Evolutionary conservation across 352 stramenopile genomes (phyloP), one percentile per base, ranked within the genome.

Genomic region (Pythium utonaiense): DNA sequence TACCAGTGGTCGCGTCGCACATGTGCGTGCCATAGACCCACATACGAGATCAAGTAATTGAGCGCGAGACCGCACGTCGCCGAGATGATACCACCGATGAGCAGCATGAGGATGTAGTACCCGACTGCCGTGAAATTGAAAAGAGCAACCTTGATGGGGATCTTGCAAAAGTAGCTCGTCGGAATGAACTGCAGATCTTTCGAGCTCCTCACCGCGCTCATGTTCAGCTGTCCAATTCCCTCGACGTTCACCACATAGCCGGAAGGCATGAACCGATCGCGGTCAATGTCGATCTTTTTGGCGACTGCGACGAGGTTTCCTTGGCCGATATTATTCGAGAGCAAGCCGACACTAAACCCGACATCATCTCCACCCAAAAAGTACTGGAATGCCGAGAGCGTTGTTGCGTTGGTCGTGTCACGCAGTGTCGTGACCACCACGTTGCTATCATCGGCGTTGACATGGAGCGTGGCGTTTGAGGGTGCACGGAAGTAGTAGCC

Each of bases 1-100:
- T 85, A 93, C 86, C 86, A 95, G 60, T 92, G 76, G 48, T 95
- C 86, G 59, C 86, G 73, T 36, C 86, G 83, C 19, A 95, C 83
- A 36, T 95, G 86, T 0, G 86, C 80, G 36, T 95, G 86, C 86
- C 83, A 95, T 17, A 95, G 45, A 10, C 86, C 86, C 28, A 91
- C 54, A 57, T 81, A 92, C 40, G 78, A 90, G 34, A 92, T 77
- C 48, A 95, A 62, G 62, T 93, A 95, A 50, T 95, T 93, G 38
- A 75, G 68, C 14, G 73, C 57, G 4, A 95, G 75, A 73, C 86
- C 80, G 19, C 74, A 71, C 8, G 78, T 67, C 2, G 86, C 78
- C 7, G 81, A 77, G 27, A 95, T 69, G 38, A 95, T 83, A 49
- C 80, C 85, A 34, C 83, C 86, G 8, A 81, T 67, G 40, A 95